Evolutionary conservation across 345 rosid species (phyloP).

Genomic region (Eutrema yunnanense): DNA sequence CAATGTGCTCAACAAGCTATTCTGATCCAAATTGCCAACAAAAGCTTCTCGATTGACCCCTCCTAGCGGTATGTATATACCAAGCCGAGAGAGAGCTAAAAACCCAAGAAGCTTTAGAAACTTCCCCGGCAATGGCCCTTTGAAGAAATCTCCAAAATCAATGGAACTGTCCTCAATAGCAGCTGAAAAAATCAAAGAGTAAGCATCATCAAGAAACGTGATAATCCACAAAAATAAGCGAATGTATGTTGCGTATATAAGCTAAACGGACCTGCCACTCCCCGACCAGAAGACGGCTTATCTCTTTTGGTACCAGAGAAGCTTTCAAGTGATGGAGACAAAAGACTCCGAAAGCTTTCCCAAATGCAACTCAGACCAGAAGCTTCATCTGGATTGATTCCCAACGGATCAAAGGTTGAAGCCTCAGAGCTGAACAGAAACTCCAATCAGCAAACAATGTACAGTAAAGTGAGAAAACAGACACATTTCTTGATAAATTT

Average conservation of each 20-base stretch:
- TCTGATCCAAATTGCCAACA: slow-evolving; percentile 87
- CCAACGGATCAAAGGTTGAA: slow-evolving; percentile 76
- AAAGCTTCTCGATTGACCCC: slow-evolving; percentile 92
- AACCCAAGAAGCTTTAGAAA: slow-evolving; percentile 82
- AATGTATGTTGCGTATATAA: not conserved
- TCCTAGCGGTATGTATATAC: slow-evolving; percentile 92
- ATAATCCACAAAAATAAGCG: not conserved
- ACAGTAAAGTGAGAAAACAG: slow-evolving; percentile 12
- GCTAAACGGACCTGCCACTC: slow-evolving; percentile 63
- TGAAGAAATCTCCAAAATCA: slow-evolving; percentile 96
- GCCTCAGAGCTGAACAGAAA: slow-evolving; percentile 44
- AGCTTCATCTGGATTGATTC: slow-evolving; percentile 49
- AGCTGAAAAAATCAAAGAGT: slow-evolving; percentile 47
- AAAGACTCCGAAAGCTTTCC: slow-evolving; percentile 49
- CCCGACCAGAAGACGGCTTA: slow-evolving; percentile 61
- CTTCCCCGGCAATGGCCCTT: slow-evolving; percentile 89
- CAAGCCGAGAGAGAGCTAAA: slow-evolving; percentile 87
- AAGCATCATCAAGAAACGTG: slow-evolving; percentile 10
- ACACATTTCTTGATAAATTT: not conserved
- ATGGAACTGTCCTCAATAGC: slow-evolving; percentile 98
- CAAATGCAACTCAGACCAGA: slow-evolving; percentile 44
- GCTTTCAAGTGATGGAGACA: slow-evolving; percentile 54
- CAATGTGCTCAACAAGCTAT: slow-evolving; percentile 81
- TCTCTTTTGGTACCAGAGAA: slow-evolving; percentile 60
- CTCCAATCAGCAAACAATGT: slow-evolving; percentile 31